Evolutionary conservation across 164 flowering plant species (phyloP).

Genomic region (Aristolochia fimbriata): DNA sequence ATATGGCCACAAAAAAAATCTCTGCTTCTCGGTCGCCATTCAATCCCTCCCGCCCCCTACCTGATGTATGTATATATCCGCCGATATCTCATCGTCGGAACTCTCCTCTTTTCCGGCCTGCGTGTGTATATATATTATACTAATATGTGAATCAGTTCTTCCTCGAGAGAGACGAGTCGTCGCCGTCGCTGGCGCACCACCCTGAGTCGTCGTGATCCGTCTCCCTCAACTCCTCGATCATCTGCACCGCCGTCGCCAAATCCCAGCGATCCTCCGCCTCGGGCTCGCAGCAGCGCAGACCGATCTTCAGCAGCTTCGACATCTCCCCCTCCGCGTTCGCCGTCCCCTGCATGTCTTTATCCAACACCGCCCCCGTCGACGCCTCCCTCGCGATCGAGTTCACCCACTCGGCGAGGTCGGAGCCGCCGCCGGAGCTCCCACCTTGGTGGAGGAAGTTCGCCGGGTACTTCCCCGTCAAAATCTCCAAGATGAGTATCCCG

Average conservation of each 20-base stretch:
- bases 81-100: not conserved
- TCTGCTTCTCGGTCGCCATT: not conserved
- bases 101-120: not conserved
- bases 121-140: not conserved
- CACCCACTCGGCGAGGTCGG: constrained; percentile 54
- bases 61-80: not conserved
- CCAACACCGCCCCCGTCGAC: constrained; percentile 38
- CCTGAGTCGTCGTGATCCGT: constrained; percentile 34
- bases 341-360: constrained; percentile 40
- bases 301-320: constrained; percentile 55
- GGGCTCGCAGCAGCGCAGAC: constrained; percentile 50
- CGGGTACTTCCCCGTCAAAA: constrained; percentile 56
- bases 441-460: constrained; percentile 22
- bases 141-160: constrained; percentile 4
- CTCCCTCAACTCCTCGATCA: constrained; percentile 55
- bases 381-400: constrained; percentile 26
- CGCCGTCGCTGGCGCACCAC: constrained; percentile 41
- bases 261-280: constrained; percentile 63
- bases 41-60: not conserved
- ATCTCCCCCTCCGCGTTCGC: constrained; percentile 37
- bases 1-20: not conserved
- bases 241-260: constrained; percentile 41
- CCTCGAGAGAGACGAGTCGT: constrained; percentile 14
- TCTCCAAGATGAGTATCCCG: constrained; percentile 69
- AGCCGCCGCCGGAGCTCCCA: constrained; percentile 12